Evolutionary conservation across 2,329 filamentous ascomycete genomes (phyloP).

Genomic region (Botrytis pseudocinerea): DNA sequence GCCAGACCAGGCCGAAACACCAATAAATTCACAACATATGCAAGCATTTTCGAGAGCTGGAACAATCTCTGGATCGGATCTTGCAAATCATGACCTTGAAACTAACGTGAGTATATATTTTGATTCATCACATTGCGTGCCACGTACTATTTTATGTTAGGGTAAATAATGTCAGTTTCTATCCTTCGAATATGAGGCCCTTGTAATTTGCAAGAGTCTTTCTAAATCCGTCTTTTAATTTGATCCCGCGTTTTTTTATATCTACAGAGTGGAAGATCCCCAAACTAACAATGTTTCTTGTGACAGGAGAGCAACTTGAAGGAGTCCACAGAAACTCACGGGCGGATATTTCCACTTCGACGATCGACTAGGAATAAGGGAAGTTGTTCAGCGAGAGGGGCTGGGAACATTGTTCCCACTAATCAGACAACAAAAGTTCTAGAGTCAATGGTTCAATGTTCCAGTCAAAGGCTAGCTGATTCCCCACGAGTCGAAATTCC

Average conservation of each 20-base stretch:
- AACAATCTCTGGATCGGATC: neutral
- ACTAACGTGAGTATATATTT: neutral
- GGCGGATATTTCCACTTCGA: neutral
- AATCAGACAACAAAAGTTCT: neutral
- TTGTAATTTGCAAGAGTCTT: neutral
- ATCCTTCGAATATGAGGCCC: neutral
- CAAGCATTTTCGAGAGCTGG: neutral
- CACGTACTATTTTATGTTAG: neutral
- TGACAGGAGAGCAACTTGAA: neutral
- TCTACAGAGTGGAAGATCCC: neutral
- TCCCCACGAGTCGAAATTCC: neutral
- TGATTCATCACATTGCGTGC: neutral
- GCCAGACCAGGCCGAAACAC: neutral
- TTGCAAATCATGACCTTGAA: neutral
- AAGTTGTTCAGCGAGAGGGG: neutral
- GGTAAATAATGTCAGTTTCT: neutral
- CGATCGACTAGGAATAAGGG: neutral
- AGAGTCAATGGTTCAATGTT: too few relatives aligned
- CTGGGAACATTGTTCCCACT: neutral
- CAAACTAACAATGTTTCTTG: neutral
- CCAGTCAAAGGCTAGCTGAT: neutral
- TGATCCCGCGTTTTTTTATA: too few relatives aligned
- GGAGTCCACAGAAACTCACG: neutral
- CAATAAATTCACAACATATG: neutral
- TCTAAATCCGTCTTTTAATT: neutral